A percentile compares a stretch with the other conserved stretches of the same genome.
These are phyloP conservation scores for Eragrostis curvula DNA, from an alignment of 176 grass and related monocot genomes.

Conservation along the genomic window DNA sequence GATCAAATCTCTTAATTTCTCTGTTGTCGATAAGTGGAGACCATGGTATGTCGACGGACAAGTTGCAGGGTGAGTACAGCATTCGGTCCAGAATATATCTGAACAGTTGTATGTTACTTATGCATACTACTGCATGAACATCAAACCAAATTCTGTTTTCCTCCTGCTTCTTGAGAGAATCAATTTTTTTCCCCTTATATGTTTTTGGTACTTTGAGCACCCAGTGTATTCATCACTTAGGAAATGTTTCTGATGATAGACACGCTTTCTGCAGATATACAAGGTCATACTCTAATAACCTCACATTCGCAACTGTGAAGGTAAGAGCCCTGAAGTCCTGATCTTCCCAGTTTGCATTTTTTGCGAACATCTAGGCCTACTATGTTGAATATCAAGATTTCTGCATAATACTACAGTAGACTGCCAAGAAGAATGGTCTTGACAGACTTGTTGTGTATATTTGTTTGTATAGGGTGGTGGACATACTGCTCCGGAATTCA, in stretches of 20 bases:
- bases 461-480: slow-evolving; percentile 51
- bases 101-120: background rate
- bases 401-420: no score
- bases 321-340: no score
- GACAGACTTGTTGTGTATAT: background rate
- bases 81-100: background rate
- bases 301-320: slow-evolving; percentile 80
- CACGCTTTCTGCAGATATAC: slow-evolving; percentile 51
- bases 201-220: background rate
- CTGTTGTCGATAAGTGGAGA: slow-evolving; percentile 60
- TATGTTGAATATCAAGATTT: background rate
- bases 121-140: background rate
- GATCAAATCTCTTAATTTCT: slow-evolving; percentile 61
- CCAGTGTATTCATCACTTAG: background rate
- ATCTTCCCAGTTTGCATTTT: no score
- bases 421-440: background rate
- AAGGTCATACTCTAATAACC: slow-evolving; percentile 60
- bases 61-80: slow-evolving; percentile 60
- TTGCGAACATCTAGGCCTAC: background rate
- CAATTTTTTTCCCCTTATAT: background rate
- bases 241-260: background rate
- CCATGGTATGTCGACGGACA: slow-evolving; percentile 57
- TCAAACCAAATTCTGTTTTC: background rate
- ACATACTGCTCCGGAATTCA: slow-evolving; percentile 68
- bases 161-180: background rate